Evolutionary conservation across 192 early-diverging fungal species (phyloP).

Genomic region (Neocallimastix lanati): DNA sequence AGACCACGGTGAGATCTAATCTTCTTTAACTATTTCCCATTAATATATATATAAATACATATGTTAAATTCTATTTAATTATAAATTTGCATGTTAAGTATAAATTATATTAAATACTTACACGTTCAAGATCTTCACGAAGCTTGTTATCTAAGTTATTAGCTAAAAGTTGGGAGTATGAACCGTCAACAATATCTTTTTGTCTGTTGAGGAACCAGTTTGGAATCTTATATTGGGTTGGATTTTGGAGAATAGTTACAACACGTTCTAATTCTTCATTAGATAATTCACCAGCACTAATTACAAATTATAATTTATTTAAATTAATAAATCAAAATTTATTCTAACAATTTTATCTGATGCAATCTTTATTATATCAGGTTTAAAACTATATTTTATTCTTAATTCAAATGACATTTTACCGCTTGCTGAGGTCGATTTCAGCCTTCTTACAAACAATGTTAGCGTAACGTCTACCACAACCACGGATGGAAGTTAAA

Average conservation of each 20-base stretch:
- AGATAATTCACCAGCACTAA: slow-evolving; percentile 91
- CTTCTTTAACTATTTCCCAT: slow-evolving; percentile 65
- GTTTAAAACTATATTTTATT: no score
- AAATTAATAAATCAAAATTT: no score
- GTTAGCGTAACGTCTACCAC: slow-evolving; percentile 97
- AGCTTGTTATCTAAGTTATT: slow-evolving; percentile 88
- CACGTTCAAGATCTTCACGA: slow-evolving; percentile 95
- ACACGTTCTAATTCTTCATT: slow-evolving; percentile 96
- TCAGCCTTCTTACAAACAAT: slow-evolving; percentile 99
- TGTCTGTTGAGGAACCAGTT: slow-evolving; percentile 99
- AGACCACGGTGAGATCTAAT: slow-evolving; percentile 97
- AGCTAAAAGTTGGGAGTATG: slow-evolving; percentile 85
- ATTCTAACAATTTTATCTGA: no score
- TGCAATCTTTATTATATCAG: no score
- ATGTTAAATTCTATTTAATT: no score
- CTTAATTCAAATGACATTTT: no score
- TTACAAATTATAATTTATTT: no score
- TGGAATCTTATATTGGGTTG: slow-evolving; percentile 97
- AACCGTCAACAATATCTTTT: slow-evolving; percentile 90
- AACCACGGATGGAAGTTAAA: slow-evolving; percentile 92
- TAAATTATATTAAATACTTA: slow-evolving; percentile 10
- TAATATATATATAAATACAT: no score
- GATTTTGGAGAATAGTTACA: slow-evolving; percentile 97
- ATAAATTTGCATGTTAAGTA: no score
- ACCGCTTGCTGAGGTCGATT: slow-evolving; percentile 90